Percentiles rank a stretch among this genome's conserved stretches.
Evolutionary conservation across 1,139 yeast genomes (phyloP).

Genomic region (Keqinozyma sinolaborantium): DNA sequence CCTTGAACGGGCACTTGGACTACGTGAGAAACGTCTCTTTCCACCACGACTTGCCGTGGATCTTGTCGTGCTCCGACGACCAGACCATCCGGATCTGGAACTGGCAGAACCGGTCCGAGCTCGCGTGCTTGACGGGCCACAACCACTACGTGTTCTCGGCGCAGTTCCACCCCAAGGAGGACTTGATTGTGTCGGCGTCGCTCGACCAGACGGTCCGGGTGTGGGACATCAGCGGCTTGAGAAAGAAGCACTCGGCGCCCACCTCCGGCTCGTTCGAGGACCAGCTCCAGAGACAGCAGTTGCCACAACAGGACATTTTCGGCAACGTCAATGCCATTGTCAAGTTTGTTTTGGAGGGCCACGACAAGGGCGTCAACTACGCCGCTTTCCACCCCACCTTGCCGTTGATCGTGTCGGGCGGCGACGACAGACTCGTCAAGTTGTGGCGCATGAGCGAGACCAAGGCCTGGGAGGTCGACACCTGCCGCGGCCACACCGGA

Average conservation of each 20-base stretch:
- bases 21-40: conserved; percentile 92
- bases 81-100: conserved; percentile 99
- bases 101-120: conserved; percentile 98
- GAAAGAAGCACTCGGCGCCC: conserved; percentile 95
- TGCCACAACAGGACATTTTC: conserved; percentile 86
- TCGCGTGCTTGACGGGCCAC: conserved; percentile 97
- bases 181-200: conserved; percentile 90
- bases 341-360: conserved; percentile 95
- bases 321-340: conserved; percentile 94
- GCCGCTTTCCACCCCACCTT: conserved; percentile 96
- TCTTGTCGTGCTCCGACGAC: conserved; percentile 93
- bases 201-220: conserved; percentile 98
- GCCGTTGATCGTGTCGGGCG: conserved; percentile 93
- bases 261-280: conserved; percentile 66
- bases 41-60: conserved; percentile 98
- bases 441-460: conserved; percentile 98
- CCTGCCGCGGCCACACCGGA: conserved; percentile 96
- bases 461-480: conserved; percentile 98
- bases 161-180: conserved; percentile 94
- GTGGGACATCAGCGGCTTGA: conserved; percentile 95
- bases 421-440: conserved; percentile 93
- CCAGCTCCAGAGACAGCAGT: conserved; percentile 68
- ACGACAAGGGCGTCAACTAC: conserved; percentile 98
- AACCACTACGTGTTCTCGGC: conserved; percentile 98
- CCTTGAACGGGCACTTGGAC: conserved; percentile 91